Base-by-base conservation (phyloP, 257 asterid species). In the Henckelia pumila region DNA sequence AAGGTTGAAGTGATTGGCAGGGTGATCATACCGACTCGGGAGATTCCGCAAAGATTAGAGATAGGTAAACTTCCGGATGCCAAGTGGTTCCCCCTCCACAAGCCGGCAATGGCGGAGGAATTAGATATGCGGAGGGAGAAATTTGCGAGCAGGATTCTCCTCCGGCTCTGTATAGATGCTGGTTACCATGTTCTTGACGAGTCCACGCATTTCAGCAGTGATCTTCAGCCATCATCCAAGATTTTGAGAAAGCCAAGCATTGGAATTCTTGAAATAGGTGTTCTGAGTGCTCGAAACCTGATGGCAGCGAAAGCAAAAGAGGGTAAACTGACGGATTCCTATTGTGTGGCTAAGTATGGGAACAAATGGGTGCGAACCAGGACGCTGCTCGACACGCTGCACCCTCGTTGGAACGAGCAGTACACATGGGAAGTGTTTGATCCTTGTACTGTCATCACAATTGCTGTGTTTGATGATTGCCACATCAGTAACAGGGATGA, bases 101-200 rank as follows among this genome's bases (percentile, higher is more conserved):
- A 73, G 75, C 95, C 84, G 20, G 79, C 84, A 26, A 10, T 59
- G 59, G 83, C 80, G 5, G 88, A 68, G 59, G 95, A 80, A 16
- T 82, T 73, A 7, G 78, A 66, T n/a, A 91, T 83, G 70, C 84
- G 84, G 85, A 89, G 86, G 44, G 71, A 68, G 49, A 92, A 83
- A 67, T 92, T 92, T 30, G 86, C 93, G 0, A 88, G 95, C 74
- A 80, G 91, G 69, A 83, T 92, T 71, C 87, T 77, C 52, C 80
- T 88, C 8, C 78, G 91, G 0, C 60, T 92, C 21, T 83, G 86
- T 71, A 19, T 88, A 14, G 98, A 92, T 62, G 85, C 88, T 0
- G 96, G 92, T 25, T 92, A 92, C 77, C 98, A 92, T 65, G 98
- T 92, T 23, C 88, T 89, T 53, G 98, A 92, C 11, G 98, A 92